These are phyloP conservation scores for Clavispora fructus DNA, from an alignment of 805 yeast species.

Conservation along the genomic window DNA sequence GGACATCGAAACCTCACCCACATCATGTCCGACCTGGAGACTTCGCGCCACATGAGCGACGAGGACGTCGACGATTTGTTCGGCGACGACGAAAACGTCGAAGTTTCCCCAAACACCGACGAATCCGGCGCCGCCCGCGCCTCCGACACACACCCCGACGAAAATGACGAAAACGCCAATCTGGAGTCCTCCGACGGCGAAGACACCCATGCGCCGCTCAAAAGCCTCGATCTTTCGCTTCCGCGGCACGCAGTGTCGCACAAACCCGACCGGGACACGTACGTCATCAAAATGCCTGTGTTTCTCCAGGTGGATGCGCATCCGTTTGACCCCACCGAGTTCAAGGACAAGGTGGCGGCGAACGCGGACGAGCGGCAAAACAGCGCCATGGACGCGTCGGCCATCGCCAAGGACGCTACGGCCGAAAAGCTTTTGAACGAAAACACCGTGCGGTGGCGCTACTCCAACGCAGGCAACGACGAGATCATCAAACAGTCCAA, in stretches of 20 bases:
- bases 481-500: constrained; percentile 82
- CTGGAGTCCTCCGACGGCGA: constrained; percentile 18
- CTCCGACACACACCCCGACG: constrained; percentile 28
- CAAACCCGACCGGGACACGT: constrained; percentile 32
- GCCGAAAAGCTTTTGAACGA: constrained; percentile 66
- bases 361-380: constrained; percentile 26
- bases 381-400: constrained; percentile 32
- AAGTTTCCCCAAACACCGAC: background rate
- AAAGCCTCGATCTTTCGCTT: constrained; percentile 31
- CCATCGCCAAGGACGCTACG: constrained; percentile 42
- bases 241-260: constrained; percentile 47
- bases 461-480: constrained; percentile 64
- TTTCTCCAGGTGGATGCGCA: constrained; percentile 77
- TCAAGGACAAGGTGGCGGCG: constrained; percentile 44
- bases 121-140: constrained; percentile 15
- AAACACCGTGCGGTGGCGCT: constrained; percentile 93
- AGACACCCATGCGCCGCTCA: constrained; percentile 30
- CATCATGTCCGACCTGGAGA: constrained; percentile 24
- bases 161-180: background rate
- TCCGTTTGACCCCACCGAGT: constrained; percentile 76
- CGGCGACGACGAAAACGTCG: constrained; percentile 26
- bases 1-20: background rate
- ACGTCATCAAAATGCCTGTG: constrained; percentile 68
- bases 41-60: constrained; percentile 11
- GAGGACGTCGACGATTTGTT: constrained; percentile 33